phyloP scores from a whole-genome alignment of 139 green algal species.

The Nannochloris sp. region DNA sequence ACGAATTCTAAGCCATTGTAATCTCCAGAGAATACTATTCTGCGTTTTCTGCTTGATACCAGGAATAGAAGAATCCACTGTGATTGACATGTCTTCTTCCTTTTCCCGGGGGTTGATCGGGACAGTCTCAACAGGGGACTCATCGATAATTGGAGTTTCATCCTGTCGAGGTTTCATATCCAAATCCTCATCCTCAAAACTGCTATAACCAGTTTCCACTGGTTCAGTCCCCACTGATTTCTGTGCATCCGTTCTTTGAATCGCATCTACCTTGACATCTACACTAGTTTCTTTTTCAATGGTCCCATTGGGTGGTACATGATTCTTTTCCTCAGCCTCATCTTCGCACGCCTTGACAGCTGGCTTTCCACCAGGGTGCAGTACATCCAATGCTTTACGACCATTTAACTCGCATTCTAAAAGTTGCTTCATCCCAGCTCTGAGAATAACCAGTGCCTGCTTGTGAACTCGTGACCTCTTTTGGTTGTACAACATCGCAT shows the following conservation, averaged over 20 bases:
- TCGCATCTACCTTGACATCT: neutral
- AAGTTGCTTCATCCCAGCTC: conserved; percentile 38
- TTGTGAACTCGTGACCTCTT: conserved; percentile 45
- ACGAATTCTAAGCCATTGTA: conserved; percentile 36
- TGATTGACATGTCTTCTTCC: no score
- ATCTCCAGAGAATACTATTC: conserved; percentile 30
- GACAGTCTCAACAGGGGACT: neutral
- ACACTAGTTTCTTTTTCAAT: neutral
- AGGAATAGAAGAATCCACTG: no score
- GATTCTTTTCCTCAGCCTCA: neutral
- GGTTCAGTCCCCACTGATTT: neutral
- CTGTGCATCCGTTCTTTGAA: neutral
- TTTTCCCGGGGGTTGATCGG: no score
- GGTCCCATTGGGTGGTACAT: neutral
- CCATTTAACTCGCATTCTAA: conserved; percentile 28
- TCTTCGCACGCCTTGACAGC: neutral
- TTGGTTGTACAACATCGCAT: conserved; percentile 59
- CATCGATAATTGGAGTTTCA: neutral
- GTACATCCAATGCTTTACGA: conserved; percentile 28
- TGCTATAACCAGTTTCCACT: conserved; percentile 26
- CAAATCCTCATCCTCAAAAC: conserved; percentile 26
- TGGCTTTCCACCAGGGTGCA: conserved; percentile 18
- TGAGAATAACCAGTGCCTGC: conserved; percentile 23
- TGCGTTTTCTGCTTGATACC: neutral
- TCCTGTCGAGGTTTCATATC: conserved; percentile 12